phyloP scores from a whole-genome alignment of 768 basidiomycete species.

The Suillus sp. region DNA sequence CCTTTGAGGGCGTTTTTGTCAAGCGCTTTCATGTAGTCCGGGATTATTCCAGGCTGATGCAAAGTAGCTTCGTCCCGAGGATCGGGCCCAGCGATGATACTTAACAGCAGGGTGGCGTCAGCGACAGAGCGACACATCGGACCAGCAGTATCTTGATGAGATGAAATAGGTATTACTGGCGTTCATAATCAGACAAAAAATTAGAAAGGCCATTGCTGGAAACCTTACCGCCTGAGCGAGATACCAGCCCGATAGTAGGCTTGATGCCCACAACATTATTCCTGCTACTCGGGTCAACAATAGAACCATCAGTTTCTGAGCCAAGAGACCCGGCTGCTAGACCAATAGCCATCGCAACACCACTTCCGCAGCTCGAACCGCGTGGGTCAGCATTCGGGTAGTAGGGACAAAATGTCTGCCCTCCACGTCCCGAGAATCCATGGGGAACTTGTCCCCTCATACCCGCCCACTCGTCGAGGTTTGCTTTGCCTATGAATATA shows the following conservation, averaged over 20 bases:
- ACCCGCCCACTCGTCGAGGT: constrained; percentile 48
- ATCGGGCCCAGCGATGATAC: constrained; percentile 55
- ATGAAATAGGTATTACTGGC: constrained; percentile 59
- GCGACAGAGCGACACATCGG: constrained; percentile 56
- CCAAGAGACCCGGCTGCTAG: constrained; percentile 46
- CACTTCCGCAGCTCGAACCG: constrained; percentile 48
- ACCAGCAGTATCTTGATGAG: constrained; percentile 60
- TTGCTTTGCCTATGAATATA: constrained; percentile 42
- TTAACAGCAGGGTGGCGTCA: constrained; percentile 57
- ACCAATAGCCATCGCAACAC: constrained; percentile 42
- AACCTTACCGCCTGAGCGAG: constrained; percentile 36
- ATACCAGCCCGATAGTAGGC: constrained; percentile 43
- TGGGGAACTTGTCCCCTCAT: constrained; percentile 36
- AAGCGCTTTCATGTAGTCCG: constrained; percentile 58
- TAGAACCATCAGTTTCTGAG: constrained; percentile 51
- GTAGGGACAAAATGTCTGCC: constrained; percentile 45
- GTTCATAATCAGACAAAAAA: neutral
- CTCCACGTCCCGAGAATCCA: constrained; percentile 49
- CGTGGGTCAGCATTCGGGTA: constrained; percentile 42
- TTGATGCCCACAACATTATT: constrained; percentile 47
- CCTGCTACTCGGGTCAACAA: constrained; percentile 41
- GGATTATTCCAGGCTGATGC: constrained; percentile 50
- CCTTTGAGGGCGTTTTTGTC: constrained; percentile 48
- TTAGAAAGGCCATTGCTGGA: neutral
- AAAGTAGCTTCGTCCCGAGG: constrained; percentile 54